Evolutionary conservation across 116 monocot species (phyloP).

Genomic region (Phalaenopsis hybrid): DNA sequence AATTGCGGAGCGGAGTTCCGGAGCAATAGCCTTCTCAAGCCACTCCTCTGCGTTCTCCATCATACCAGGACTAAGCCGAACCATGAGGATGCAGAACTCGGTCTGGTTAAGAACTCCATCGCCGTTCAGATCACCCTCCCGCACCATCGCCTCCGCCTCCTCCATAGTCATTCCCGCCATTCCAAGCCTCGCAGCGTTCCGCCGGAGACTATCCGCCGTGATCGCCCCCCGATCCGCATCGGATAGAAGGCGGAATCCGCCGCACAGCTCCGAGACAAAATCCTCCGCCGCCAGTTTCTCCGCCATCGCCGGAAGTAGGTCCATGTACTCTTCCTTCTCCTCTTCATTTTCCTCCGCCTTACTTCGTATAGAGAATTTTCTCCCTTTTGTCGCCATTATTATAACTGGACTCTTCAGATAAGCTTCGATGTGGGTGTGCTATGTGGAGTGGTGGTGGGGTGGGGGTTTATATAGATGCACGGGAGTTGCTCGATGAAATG

Average conservation of each 20-base stretch:
- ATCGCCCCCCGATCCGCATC: conserved; percentile 25
- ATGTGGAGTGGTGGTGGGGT: too few relatives aligned
- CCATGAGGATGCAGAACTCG: conserved; percentile 46
- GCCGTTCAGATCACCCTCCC: conserved; percentile 36
- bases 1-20: conserved; percentile 3
- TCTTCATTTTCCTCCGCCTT: conserved; percentile 1
- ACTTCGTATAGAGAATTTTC: background rate
- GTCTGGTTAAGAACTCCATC: conserved; percentile 31
- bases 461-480: background rate
- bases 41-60: conserved; percentile 29
- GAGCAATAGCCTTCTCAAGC: conserved; percentile 30
- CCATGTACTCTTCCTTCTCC: conserved; percentile 29
- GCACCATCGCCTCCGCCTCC: conserved; percentile 43
- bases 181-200: conserved; percentile 29
- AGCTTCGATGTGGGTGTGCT: background rate
- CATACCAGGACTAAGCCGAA: conserved; percentile 35
- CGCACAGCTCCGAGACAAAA: conserved; percentile 30
- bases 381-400: background rate
- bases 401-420: background rate
- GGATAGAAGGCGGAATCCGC: conserved; percentile 31
- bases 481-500: conserved; percentile 1
- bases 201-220: conserved; percentile 26
- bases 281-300: conserved; percentile 35
- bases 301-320: conserved; percentile 41
- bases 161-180: conserved; percentile 31